Base-by-base conservation (phyloP, 495 filamentous ascomycete species). In the Choiromyces venosus region DNA sequence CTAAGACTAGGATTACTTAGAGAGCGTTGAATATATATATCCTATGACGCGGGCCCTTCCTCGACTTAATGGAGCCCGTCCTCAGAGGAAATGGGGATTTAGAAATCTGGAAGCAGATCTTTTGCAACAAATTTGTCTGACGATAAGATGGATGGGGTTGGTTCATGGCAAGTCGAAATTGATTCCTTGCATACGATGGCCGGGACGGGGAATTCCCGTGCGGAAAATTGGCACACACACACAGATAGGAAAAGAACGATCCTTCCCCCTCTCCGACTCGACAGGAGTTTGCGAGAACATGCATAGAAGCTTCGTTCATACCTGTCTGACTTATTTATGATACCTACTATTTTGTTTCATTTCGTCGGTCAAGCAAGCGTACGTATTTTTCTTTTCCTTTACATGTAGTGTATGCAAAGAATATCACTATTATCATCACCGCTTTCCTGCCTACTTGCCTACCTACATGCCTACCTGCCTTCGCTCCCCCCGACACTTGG, bases 251-350 rank as follows among this genome's bases (percentile, higher is more conserved):
- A 19, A 4, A 44, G 18, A 21, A 29, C 52, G 10, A 14, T 12
- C n/a, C 52, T 29, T 52, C 52, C n/a, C 52, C n/a, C 52, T 61
- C 52, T 61, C 52, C 52, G n/a, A 61, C 52, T 61, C 52, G 52
- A 61, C 4, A 61, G 1, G 52, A 61, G 52, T 61, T 61, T 6
- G 25, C n/a, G 52, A 61, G n/a, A 61, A 29, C n/a, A 12, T 56
- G n/a, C n/a, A 29, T 61, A 25, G 52, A 61, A 29, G 52, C 52
- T 61, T 61, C n/a, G n/a, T n/a, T 9, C 44, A 5, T 46, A 1
- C 19, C 40, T 46, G 4, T 19, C 19, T n/a, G n/a, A 4, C 42
- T 46, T 46, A 6, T 9, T n/a, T n/a, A n/a, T n/a, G n/a, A n/a
- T n/a, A n/a, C 46, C 18, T 18, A 29, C 52, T 29, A 25, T 10